Base-by-base conservation (phyloP, 192 early-diverging fungal species). In the Diversispora eburnea region DNA sequence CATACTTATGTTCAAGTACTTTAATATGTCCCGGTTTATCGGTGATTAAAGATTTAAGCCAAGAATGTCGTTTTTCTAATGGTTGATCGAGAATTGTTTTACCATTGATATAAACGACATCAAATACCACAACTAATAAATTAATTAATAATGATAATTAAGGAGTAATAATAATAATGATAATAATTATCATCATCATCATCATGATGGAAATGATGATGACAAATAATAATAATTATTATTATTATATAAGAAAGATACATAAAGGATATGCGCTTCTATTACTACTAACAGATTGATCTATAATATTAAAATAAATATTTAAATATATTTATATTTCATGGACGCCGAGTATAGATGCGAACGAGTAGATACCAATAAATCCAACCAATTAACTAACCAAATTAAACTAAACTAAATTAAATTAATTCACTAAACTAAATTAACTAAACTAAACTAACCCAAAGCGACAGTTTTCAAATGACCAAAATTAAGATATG, bases 91-190 rank as follows among this genome's bases (percentile, higher is more conserved):
- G 77, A 9, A 94, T 62, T 2, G 84, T 83, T n/a, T 83, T 78
- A 3, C 84, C 88, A 76, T 94, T 93, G 68, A 84, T 77, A 73
- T 80, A 85, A 5, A 94, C 55, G n/a, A 93, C 75, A 73, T 94
- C 93, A 77, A 94, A 94, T 7, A 89, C 88, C 39, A 89, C 78
- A 58, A 82, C 91, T 84, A 80, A 73, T n/a, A 66, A 79, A 13
- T 75, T 74, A n/a, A 77, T 68, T 12, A 10, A 56, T 15, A 13
- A 52, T 65, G 48, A 49, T 41, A 45, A 45, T 45, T 51, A 51
- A 51, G 49, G 49, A 6, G 12, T 49, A 49, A 51, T 51, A 51
- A 51, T 51, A 12, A 5, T 13, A 13, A 13, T 51, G 13, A 51
- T 51, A 51, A 51, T 51, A 13, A 51, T n/a, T n/a, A n/a, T n/a